Evolutionary conservation across 768 basidiomycete species (phyloP), one percentile per base, ranked within the genome.

Genomic region (Leccinum boreale): DNA sequence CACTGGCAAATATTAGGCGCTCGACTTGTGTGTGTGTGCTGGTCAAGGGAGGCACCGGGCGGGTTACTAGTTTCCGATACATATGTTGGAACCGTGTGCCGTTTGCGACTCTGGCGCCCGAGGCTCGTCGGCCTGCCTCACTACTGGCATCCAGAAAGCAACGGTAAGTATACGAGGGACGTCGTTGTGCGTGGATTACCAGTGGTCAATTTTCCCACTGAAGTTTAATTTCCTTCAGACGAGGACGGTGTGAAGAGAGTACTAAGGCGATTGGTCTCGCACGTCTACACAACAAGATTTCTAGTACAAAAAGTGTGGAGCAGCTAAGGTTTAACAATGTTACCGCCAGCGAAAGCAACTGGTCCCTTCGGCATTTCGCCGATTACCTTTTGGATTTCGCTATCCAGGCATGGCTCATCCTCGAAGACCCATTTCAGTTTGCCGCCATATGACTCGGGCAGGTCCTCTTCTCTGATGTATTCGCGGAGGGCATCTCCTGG

Each of bases 371-470:
- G 87, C 74, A 86, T 72, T 17, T 72, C 65, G 29, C 75, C 76
- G 2, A 89, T 66, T 3, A 73, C 74, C 31, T 70, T 69, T 58
- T 73, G 78, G 5, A 84, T 73, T 6, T 75, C 79, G 6, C 78
- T 75, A 65, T 92, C 92, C 9, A 92, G 75, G 28, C 66, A 70
- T 3, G 92, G 90, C 45, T 82, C 82, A 54, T 89, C 83, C 61
- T 81, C 82, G 51, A 81, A 93, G 36, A 75, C 74, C 85, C 87
- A 94, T 10, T 83, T 82, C 29, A 94, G 75, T 49, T 81, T 75
- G 5, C 92, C 92, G 3, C 92, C 92, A 67, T 92, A 94, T 17
- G 73, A 71, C 52, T 77, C 79, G 0, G 92, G 92, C 19, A 94
- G 75, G 58, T 84, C 73, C 39, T 71, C 61, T 2, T 72, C 65